A percentile compares a stretch with the other conserved stretches of the same genome.
Evolutionary conservation across 768 basidiomycete genomes (phyloP).

Genomic region (Cystobasidium tubakii): DNA sequence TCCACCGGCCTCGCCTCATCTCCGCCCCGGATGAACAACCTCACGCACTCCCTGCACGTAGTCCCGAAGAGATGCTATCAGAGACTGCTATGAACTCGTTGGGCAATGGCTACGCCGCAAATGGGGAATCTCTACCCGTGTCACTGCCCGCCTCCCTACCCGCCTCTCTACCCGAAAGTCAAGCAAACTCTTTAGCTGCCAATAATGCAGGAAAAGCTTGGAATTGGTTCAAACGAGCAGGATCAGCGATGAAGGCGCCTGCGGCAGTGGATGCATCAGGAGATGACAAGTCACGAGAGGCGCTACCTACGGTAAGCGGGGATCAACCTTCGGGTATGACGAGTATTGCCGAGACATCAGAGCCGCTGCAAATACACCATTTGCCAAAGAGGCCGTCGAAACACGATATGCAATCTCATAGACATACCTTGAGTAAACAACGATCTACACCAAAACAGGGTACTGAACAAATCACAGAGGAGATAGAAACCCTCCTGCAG

Average conservation of each 20-base stretch:
- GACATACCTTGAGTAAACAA: neutral
- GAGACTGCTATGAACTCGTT: neutral
- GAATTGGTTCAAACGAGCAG: conserved; percentile 19
- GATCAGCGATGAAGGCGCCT: neutral
- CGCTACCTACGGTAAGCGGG: no score
- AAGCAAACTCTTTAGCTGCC: neutral
- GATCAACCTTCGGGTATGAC: neutral
- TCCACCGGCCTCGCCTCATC: neutral
- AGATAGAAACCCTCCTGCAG: neutral
- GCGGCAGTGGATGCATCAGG: neutral
- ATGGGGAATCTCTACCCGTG: no score
- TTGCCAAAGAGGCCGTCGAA: conserved; percentile 5
- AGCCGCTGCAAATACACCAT: neutral
- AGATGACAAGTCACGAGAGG: neutral
- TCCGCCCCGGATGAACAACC: neutral
- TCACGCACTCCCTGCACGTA: neutral
- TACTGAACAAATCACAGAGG: neutral
- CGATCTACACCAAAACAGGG: neutral
- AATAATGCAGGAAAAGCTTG: neutral
- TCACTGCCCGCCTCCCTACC: neutral
- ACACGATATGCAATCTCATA: neutral
- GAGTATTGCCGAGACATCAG: neutral
- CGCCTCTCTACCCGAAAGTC: neutral
- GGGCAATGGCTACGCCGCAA: neutral
- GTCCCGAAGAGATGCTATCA: conserved; percentile 7